Percentiles rank a stretch among this genome's conserved stretches.
phyloP scores from a whole-genome alignment of 305 asterid species.

The Rubia balearica region DNA sequence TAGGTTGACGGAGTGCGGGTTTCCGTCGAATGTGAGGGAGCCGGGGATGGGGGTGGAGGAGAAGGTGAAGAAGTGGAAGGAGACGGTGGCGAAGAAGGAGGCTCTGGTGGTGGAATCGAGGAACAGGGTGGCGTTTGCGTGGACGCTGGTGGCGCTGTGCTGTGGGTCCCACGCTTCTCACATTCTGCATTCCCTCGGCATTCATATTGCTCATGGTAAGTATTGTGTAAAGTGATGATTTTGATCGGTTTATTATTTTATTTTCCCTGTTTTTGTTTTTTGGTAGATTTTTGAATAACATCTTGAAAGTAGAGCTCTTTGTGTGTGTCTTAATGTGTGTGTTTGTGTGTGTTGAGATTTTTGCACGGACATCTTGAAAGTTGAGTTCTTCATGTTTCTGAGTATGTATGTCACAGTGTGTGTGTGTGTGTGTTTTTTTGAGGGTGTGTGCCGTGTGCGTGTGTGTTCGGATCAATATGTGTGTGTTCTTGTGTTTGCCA shows the following conservation, averaged over 20 bases:
- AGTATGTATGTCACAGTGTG: not conserved
- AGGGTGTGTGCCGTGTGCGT: no score
- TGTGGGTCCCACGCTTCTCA: slow-evolving; percentile 91
- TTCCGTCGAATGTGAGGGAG: slow-evolving; percentile 66
- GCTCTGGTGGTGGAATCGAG: slow-evolving; percentile 65
- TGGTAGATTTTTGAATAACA: not conserved
- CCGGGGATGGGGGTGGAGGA: slow-evolving; percentile 78
- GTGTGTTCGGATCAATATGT: no score
- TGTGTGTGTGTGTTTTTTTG: not conserved
- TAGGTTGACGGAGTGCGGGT: slow-evolving; percentile 70
- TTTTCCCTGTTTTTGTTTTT: not conserved
- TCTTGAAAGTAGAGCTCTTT: not conserved
- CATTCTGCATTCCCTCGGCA: slow-evolving; percentile 75
- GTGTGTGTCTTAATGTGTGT: not conserved
- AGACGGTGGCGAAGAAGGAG: slow-evolving; percentile 74
- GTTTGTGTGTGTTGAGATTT: not conserved
- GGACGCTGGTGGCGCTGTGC: slow-evolving; percentile 92
- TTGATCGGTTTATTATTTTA: no score
- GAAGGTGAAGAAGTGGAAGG: slow-evolving; percentile 90
- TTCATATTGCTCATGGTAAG: slow-evolving; percentile 79
- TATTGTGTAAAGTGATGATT: not conserved
- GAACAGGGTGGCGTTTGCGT: slow-evolving; percentile 76
- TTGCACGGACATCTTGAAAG: not conserved
- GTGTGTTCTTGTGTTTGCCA: no score
- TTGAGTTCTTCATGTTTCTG: not conserved